phyloP scores from a whole-genome alignment of 805 yeast genomes.

The Isabelozyma rhagii region DNA sequence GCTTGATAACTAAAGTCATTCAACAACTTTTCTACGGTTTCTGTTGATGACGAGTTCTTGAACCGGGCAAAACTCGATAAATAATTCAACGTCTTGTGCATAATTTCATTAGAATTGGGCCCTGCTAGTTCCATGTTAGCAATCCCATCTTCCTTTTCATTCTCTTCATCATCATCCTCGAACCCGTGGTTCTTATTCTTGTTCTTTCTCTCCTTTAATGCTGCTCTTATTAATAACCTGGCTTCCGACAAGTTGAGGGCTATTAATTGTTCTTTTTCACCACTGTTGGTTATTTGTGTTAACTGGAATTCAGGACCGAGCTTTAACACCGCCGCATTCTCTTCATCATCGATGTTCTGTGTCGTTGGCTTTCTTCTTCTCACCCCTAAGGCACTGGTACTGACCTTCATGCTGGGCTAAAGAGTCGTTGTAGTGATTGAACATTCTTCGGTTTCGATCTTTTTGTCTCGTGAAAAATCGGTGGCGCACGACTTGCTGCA shows the following conservation, averaged over 20 bases:
- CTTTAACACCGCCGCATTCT: conserved; percentile 82
- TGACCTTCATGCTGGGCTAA: conserved; percentile 64
- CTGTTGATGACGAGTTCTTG: conserved; percentile 86
- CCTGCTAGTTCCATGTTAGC: conserved; percentile 51
- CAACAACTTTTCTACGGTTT: conserved; percentile 86
- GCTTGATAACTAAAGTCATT: conserved; percentile 60
- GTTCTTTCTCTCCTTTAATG: conserved; percentile 60
- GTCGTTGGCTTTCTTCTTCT: conserved; percentile 64
- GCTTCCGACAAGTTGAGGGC: conserved; percentile 90
- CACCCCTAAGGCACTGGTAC: conserved; percentile 84
- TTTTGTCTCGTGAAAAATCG: neutral
- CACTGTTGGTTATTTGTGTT: conserved; percentile 76
- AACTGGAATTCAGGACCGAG: conserved; percentile 92
- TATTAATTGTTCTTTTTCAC: conserved; percentile 70
- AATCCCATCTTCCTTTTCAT: conserved; percentile 43
- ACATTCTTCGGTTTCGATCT: neutral
- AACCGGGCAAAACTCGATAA: conserved; percentile 83
- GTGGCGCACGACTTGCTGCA: neutral
- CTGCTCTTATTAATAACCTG: conserved; percentile 83
- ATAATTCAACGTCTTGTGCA: conserved; percentile 89
- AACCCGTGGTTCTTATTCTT: conserved; percentile 29
- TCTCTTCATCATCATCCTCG: conserved; percentile 32
- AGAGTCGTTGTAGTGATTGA: neutral
- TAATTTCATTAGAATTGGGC: conserved; percentile 79
- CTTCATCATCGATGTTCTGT: conserved; percentile 77